Evolutionary conservation across 2,329 filamentous ascomycete genomes (phyloP).

Genomic region (Penicillium sp.): DNA sequence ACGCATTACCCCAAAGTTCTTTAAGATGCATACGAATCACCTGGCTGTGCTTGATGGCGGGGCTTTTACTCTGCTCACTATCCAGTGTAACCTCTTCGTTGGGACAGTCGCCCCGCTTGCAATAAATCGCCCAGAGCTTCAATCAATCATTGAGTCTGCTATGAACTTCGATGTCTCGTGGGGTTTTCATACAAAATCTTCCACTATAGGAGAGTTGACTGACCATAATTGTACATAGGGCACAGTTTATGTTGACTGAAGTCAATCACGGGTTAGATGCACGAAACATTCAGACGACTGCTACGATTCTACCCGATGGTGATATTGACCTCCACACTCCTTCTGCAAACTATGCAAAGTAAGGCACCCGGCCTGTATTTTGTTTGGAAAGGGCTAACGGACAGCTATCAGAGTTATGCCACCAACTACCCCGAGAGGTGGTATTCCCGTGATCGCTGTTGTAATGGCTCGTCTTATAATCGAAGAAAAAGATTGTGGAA

Average conservation of each 20-base stretch:
- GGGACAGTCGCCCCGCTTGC: conserved; percentile 20
- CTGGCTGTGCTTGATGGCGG: neutral
- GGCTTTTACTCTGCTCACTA: conserved; percentile 12
- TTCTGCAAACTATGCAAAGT: conserved; percentile 32
- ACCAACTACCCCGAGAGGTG: conserved; percentile 9
- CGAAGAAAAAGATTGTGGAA: conserved; percentile 23
- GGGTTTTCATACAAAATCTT: neutral
- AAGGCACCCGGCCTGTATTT: too few relatives aligned
- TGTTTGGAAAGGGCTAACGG: neutral
- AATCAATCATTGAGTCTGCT: conserved; percentile 15
- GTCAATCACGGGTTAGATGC: conserved; percentile 43
- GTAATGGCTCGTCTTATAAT: conserved; percentile 36
- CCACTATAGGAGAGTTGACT: neutral
- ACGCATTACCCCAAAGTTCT: neutral
- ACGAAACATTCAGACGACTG: conserved; percentile 40
- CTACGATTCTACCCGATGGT: conserved; percentile 34
- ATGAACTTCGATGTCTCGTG: conserved; percentile 23
- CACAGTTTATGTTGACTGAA: conserved; percentile 43
- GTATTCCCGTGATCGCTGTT: conserved; percentile 30
- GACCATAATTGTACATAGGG: neutral
- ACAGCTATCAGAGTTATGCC: conserved; percentile 7
- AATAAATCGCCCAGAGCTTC: conserved; percentile 12
- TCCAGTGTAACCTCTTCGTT: conserved; percentile 22
- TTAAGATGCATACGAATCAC: neutral
- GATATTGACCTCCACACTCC: conserved; percentile 38